Percentiles rank a stretch among this genome's conserved stretches.
These are phyloP conservation scores for Alternaria sp. DNA, from an alignment of 2,329 filamentous ascomycete genomes.

Conservation along the genomic window DNA sequence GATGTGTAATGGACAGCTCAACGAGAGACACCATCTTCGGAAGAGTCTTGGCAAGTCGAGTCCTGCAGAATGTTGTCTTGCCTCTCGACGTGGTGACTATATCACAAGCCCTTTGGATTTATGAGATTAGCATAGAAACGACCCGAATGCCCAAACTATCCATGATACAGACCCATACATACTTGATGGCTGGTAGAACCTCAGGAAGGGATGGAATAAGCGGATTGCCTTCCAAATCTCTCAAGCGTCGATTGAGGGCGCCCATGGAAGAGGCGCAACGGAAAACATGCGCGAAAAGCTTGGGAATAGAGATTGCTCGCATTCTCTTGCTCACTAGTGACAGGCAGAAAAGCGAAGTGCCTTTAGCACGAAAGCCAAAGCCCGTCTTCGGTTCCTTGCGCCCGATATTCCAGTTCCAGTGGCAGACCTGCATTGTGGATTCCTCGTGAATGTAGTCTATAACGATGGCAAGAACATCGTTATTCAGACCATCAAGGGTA, in stretches of 20 bases:
- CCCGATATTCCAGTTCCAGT: background rate
- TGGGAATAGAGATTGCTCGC: background rate
- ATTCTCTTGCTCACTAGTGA: background rate
- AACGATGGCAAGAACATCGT: background rate
- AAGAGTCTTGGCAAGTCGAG: background rate
- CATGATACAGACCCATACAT: background rate
- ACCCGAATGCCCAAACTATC: too few relatives aligned
- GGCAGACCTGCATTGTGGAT: background rate
- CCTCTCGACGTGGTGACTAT: background rate
- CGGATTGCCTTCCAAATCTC: background rate
- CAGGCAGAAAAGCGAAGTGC: background rate
- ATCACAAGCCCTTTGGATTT: background rate
- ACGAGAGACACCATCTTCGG: background rate
- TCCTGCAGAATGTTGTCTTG: background rate
- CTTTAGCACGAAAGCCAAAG: background rate
- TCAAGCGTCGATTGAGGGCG: background rate
- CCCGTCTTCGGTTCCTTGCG: background rate
- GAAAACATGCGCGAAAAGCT: background rate
- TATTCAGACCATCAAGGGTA: background rate
- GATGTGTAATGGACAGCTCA: background rate
- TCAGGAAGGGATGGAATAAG: background rate
- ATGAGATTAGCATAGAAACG: too few relatives aligned
- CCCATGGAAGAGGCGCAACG: background rate
- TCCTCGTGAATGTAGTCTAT: background rate
- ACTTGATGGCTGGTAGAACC: background rate